A percentile compares a stretch with the other conserved stretches of the same genome.
Conservation (phyloP, 768 basidiomycete species). For the Termitomyces heimii region DNA sequence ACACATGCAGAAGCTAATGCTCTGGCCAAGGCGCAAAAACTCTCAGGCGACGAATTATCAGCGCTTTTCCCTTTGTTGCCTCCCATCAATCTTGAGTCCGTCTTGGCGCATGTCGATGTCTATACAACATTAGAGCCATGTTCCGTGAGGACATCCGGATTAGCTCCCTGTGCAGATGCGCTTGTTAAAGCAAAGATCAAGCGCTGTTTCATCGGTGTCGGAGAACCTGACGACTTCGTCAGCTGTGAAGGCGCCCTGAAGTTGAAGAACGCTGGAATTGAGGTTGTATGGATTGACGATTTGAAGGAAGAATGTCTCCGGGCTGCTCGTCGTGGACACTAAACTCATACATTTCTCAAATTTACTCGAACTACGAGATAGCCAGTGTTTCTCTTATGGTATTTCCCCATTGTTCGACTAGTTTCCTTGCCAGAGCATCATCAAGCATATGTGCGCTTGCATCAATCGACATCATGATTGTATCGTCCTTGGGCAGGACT, state of each 20-base stretch:
- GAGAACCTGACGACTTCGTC: slow-evolving; percentile 93
- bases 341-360: neutral
- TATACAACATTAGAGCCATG: slow-evolving; percentile 99
- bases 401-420: slow-evolving; percentile 19
- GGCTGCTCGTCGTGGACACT: slow-evolving; percentile 64
- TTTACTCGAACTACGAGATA: slow-evolving; percentile 6
- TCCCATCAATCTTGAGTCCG: slow-evolving; percentile 33
- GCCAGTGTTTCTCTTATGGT: slow-evolving; percentile 12
- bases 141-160: slow-evolving; percentile 81
- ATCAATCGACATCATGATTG: slow-evolving; percentile 27
- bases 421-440: slow-evolving; percentile 14
- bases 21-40: slow-evolving; percentile 57
- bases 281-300: slow-evolving; percentile 69
- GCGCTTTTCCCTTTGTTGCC: slow-evolving; percentile 33
- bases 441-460: slow-evolving; percentile 19
- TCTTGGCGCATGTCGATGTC: slow-evolving; percentile 61
- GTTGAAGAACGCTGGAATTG: slow-evolving; percentile 63
- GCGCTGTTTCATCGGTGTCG: slow-evolving; percentile 82
- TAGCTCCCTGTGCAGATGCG: slow-evolving; percentile 80
- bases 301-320: slow-evolving; percentile 77
- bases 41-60: slow-evolving; percentile 38
- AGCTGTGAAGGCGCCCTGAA: slow-evolving; percentile 81
- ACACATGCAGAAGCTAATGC: slow-evolving; percentile 98
- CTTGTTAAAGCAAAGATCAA: slow-evolving; percentile 66
- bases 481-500: slow-evolving; percentile 15